phyloP scores from a whole-genome alignment of 2,329 filamentous ascomycete species.

The Dactylonectria macrodidyma region DNA sequence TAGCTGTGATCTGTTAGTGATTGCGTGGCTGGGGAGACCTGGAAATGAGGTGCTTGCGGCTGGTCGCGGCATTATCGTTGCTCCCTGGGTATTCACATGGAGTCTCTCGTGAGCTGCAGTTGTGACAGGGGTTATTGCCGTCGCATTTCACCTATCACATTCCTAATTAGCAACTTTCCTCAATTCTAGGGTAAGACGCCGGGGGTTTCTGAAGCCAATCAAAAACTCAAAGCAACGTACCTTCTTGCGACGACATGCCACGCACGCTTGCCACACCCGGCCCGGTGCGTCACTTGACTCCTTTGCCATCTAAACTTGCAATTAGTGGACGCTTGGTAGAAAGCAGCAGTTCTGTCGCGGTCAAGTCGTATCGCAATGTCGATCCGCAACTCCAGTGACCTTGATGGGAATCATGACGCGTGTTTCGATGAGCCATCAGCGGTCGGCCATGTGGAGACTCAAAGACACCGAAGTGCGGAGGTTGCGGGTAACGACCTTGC shows the following conservation, averaged over 20 bases:
- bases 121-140: conserved; percentile 28
- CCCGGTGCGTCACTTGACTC: conserved; percentile 7
- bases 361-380: not conserved
- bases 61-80: conserved; percentile 30
- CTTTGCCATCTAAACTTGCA: not conserved
- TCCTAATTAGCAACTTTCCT: not conserved
- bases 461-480: conserved; percentile 3
- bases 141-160: conserved; percentile 26
- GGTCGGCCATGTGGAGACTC: not conserved
- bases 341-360: not conserved
- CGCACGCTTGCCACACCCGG: conserved; percentile 21
- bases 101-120: conserved; percentile 25
- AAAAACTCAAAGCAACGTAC: not conserved
- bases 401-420: not conserved
- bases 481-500: not conserved
- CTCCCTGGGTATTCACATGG: conserved; percentile 28
- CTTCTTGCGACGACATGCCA: conserved; percentile 22
- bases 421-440: not conserved
- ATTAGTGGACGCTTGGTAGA: not conserved
- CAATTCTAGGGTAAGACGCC: not conserved
- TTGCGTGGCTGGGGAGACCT: not conserved
- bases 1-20: conserved; percentile 13
- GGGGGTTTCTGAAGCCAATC: not conserved
- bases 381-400: not conserved
- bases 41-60: conserved; percentile 19